Base-by-base conservation (phyloP, 2,329 filamentous ascomycete species). In the Myotisia sp. region DNA sequence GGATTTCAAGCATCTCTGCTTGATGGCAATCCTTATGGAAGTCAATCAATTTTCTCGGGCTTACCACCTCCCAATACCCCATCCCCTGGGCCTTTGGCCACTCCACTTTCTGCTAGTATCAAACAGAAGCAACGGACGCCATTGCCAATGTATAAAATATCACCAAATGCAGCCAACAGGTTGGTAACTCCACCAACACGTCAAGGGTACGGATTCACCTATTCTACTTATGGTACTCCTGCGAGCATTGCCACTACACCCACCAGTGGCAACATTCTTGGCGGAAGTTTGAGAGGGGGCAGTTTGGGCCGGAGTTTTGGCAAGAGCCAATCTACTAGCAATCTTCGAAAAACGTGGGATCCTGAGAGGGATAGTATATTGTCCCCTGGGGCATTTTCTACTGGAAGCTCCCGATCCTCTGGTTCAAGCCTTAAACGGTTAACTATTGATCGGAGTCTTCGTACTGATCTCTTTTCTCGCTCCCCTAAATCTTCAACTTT, bases 311-410 rank as follows among this genome's bases (percentile, higher is more conserved):
- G 80, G 36, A 74, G 73, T 38, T 65, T 94, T 36, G 79, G 72
- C 54, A 94, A 90, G 67, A 94, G 86, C 56, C 71, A 92, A 40
- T 93, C 85, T 3, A 78, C 79, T 8, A 92, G 76, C 63, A 94
- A 79, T 52, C 64, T 95, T 28, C 79, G 86, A 37, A 76, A 81
- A 42, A 82, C 73, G 43, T 86, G 81, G 54, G 83, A 78, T 38
- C 69, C 78, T 0, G 82, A 92, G 28, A 49, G 51, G 36, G 83
- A 92, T 44, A 92, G 83, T 55, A 79, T 94, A 37, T 65, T 94
- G 18, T 73, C 81, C 2, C 85, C 86, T 0, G 83, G 83, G 23
- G 84, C 85, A 2, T 86, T 94, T 54, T 81, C 82, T 2, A 67
- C 78, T 17, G 78, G 71, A 12, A 68, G 66, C 37, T 67, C 70